Evolutionary conservation across 2,329 filamentous ascomycete genomes (phyloP), one percentile per base, ranked within the genome.

Genomic region (Microdochium paspali): DNA sequence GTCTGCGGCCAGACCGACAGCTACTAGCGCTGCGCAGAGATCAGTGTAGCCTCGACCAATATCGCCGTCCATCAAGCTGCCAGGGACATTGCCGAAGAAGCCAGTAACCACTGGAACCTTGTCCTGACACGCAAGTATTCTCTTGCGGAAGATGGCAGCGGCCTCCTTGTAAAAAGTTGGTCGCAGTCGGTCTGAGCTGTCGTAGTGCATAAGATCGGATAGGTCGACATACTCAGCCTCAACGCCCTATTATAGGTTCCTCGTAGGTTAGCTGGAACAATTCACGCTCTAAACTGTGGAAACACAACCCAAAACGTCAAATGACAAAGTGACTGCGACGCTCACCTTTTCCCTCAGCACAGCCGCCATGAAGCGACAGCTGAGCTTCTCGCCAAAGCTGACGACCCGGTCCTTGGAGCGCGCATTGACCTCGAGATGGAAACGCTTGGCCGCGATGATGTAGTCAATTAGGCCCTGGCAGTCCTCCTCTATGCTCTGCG

Each of bases 1-100:
- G 47, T 84, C 73, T 1, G 93, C 93, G 57, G 80, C 74, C n/a
- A 94, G 72, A 3, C 90, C 91, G 10, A 98, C 91, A 1, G 93
- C 90, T 46, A 90, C 84, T 15, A 98, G 74, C 5, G 93, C 90
- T 12, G 93, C 91, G 64, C 93, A 97, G 44, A 98, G 78, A 66
- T 98, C 93, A 10, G 93, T 97, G 67, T 98, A 98, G 25, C 93
- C 93, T 57, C 93, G 85, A 20, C 93, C 93, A 53, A 98, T 87
- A 56, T 94, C 86, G 39, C 81, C 81, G 57, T 91, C 87, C 57
- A 98, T 80, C 49, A 98, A 76, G 51, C 90, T 91, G 13, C 90
- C 90, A 0, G 91, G 91, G 2, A 97, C 87, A 49, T 85, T 86
- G 50, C 93, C 93, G 63, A 98, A 98, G 72, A 93, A 98, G 15